These are phyloP conservation scores for Paraphoma chrysanthemicola DNA, from an alignment of 2,329 filamentous ascomycete genomes.

Conservation along the genomic window DNA sequence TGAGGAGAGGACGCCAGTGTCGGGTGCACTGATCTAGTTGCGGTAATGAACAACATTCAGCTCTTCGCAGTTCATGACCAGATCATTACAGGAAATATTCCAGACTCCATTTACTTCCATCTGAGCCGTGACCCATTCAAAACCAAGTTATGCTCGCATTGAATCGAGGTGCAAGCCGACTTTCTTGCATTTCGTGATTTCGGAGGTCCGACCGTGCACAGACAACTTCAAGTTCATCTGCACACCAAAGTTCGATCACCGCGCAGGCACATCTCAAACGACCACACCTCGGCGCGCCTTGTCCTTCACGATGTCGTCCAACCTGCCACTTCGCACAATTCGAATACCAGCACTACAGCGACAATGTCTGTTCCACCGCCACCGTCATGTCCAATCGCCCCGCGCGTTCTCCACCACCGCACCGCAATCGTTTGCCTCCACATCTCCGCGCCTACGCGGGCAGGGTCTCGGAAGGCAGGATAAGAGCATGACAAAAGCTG, in stretches of 20 bases:
- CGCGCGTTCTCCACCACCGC: constrained; percentile 12
- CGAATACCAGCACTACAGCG: constrained; percentile 30
- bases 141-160: too few relatives aligned
- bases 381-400: constrained; percentile 6
- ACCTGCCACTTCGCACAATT: constrained; percentile 29
- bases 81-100: too few relatives aligned
- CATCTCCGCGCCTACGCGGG: constrained; percentile 17
- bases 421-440: constrained; percentile 33
- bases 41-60: background rate
- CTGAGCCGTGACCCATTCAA: too few relatives aligned
- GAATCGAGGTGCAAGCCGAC: too few relatives aligned
- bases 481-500: constrained; percentile 13
- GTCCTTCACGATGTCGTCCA: constrained; percentile 32
- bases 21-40: background rate
- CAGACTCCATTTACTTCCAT: too few relatives aligned
- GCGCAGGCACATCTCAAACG: constrained; percentile 7
- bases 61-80: background rate
- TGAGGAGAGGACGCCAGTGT: background rate
- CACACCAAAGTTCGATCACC: constrained; percentile 17
- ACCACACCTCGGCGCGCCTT: constrained; percentile 8
- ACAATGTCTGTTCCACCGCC: constrained; percentile 36
- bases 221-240: constrained; percentile 2
- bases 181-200: background rate
- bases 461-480: constrained; percentile 12
- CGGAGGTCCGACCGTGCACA: constrained; percentile 15